phyloP scores from a whole-genome alignment of 257 asterid genomes.

The Craterostigma plantagineum region DNA sequence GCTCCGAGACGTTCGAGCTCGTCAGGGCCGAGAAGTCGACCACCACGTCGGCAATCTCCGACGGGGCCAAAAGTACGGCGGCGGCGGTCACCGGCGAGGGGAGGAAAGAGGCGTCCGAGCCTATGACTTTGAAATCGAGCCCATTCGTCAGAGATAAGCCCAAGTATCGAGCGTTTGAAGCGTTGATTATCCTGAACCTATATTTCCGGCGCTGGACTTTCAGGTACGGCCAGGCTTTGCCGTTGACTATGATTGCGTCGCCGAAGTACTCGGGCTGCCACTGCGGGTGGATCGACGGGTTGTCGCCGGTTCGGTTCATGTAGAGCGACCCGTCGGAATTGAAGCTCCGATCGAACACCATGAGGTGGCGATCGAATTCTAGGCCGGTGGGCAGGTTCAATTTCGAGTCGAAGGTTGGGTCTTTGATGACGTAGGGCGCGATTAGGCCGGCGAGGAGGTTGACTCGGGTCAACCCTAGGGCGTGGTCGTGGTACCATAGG shows the following conservation, averaged over 20 bases:
- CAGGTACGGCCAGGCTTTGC: constrained; percentile 86
- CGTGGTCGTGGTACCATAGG: constrained; percentile 58
- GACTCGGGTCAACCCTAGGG: constrained; percentile 82
- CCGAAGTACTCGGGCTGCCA: constrained; percentile 96
- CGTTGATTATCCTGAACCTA: constrained; percentile 57
- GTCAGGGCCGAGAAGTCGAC: constrained; percentile 45
- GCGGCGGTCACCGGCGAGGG: constrained; percentile 23
- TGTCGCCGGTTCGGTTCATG: constrained; percentile 66
- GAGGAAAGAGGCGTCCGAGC: constrained; percentile 52
- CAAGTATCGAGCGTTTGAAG: constrained; percentile 67
- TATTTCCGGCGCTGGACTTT: constrained; percentile 33
- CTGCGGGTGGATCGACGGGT: constrained; percentile 61
- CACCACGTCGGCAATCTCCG: constrained; percentile 62
- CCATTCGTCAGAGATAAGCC: constrained; percentile 31
- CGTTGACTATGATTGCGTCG: constrained; percentile 60
- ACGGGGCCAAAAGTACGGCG: constrained; percentile 39
- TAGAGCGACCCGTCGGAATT: constrained; percentile 35
- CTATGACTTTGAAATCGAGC: constrained; percentile 36
- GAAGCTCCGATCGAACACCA: constrained; percentile 59
- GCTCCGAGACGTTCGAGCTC: constrained; percentile 13
- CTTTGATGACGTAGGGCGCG: constrained; percentile 51
- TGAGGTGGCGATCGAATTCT: constrained; percentile 42
- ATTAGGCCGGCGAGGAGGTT: constrained; percentile 63
- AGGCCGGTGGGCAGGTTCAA: constrained; percentile 27
- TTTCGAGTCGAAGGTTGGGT: constrained; percentile 37